These are phyloP conservation scores for Symbiotaphrina buchneri DNA, from an alignment of 495 filamentous ascomycete species.

Conservation along the genomic window DNA sequence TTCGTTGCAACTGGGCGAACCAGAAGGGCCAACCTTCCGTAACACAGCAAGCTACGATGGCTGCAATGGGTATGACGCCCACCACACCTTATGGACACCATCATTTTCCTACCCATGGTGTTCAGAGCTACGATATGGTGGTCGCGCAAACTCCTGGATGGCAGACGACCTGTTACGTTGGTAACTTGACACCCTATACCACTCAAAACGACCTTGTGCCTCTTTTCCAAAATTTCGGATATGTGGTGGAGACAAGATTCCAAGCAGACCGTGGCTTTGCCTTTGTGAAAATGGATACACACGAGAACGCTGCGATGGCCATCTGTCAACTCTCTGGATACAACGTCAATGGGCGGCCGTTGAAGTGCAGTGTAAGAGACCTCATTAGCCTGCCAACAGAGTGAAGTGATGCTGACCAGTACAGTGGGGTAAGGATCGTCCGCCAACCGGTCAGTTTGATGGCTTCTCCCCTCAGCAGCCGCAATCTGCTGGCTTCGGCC, in stretches of 20 bases:
- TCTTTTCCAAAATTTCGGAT: conserved; percentile 95
- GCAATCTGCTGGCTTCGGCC: conserved; percentile 35
- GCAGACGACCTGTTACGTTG: conserved; percentile 98
- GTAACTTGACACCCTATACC: conserved; percentile 94
- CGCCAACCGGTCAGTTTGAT: conserved; percentile 62
- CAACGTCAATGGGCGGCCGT: conserved; percentile 87
- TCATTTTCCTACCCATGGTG: conserved; percentile 90
- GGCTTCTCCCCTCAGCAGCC: conserved; percentile 60
- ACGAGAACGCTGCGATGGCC: conserved; percentile 95
- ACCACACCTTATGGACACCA: conserved; percentile 94
- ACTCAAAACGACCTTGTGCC: conserved; percentile 88
- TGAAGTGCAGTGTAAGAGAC: conserved; percentile 90
- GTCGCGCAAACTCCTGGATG: conserved; percentile 90
- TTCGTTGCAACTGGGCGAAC: conserved; percentile 99
- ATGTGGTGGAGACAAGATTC: conserved; percentile 90
- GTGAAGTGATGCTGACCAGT: conserved; percentile 10
- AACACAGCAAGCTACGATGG: conserved; percentile 91
- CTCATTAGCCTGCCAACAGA: neutral
- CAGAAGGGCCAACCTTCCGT: conserved; percentile 98
- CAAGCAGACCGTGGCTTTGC: conserved; percentile 96
- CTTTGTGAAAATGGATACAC: conserved; percentile 98
- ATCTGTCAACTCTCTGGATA: conserved; percentile 96
- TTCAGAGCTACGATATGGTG: conserved; percentile 97
- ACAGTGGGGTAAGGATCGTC: conserved; percentile 98
- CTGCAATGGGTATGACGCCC: conserved; percentile 95